phyloP scores from a whole-genome alignment of 2,329 filamentous ascomycete species.

The Blastomyces silverae region DNA sequence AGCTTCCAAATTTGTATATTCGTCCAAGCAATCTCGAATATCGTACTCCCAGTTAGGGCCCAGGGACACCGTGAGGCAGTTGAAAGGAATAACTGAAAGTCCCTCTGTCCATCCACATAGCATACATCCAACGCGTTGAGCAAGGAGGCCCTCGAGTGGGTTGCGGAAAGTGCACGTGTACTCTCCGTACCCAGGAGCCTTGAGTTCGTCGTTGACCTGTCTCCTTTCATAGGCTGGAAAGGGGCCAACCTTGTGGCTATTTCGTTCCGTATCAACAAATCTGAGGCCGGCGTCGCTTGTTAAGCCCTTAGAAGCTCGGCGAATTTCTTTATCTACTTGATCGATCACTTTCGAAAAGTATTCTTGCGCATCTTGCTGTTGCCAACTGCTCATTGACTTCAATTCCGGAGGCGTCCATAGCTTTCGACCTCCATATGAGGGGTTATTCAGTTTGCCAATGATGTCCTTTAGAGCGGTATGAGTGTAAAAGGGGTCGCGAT shows the following conservation, averaged over 20 bases:
- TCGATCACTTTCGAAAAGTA: conserved; percentile 89
- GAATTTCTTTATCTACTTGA: conserved; percentile 71
- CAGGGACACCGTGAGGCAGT: conserved; percentile 80
- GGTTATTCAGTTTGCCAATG: conserved; percentile 62
- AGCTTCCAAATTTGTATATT: conserved; percentile 74
- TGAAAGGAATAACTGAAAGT: conserved; percentile 85
- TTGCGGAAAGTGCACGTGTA: conserved; percentile 48
- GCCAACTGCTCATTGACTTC: conserved; percentile 90
- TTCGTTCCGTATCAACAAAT: conserved; percentile 31
- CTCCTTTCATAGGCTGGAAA: conserved; percentile 15
- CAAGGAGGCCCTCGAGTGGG: conserved; percentile 78
- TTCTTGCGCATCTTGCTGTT: conserved; percentile 96
- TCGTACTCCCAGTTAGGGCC: conserved; percentile 60
- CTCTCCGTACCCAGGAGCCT: conserved; percentile 14
- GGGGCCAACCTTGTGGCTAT: neutral
- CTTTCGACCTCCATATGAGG: conserved; percentile 63
- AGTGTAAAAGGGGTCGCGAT: conserved; percentile 40
- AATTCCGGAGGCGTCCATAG: conserved; percentile 75
- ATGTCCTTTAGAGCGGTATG: conserved; percentile 56
- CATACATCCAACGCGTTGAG: conserved; percentile 82
- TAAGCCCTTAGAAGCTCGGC: conserved; percentile 44
- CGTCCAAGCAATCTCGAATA: conserved; percentile 70
- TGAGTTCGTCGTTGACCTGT: conserved; percentile 17
- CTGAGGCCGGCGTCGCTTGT: conserved; percentile 41
- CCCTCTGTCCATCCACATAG: conserved; percentile 81